Base-by-base conservation (phyloP, 495 filamentous ascomycete genomes). In the Lasiosphaeria hispida region DNA sequence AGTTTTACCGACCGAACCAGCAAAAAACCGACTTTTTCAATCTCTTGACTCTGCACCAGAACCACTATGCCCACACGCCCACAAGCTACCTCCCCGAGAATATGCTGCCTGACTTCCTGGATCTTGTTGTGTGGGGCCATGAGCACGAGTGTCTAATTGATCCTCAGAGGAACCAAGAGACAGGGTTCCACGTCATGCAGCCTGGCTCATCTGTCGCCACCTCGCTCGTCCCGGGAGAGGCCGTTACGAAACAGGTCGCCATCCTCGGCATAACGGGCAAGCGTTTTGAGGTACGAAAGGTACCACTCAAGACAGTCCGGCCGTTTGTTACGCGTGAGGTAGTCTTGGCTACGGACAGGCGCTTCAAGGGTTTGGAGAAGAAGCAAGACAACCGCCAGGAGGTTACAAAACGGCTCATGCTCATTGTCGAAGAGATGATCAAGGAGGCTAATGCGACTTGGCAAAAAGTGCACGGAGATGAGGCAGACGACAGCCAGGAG, bases 1-100 rank as follows among this genome's bases (percentile, higher is more conserved):
- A 87, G 66, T 97, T 97, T 77, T 96, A 88, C 68, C 85, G 87
- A 53, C 94, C 94, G 0, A 81, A 81, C 49, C 84, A 87, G 18
- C 91, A 97, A 60, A 88, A 89, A 66, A 74, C 82, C 23, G 92
- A 97, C 64, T 99, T 93, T 90, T 99, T 96, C 80, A 97, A 97
- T 69, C 66, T 99, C 58, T 90, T 97, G 76, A 86, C 88, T 54
- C 89, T 99, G 3, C 94, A 99, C 72, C 94, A 99, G 67, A 99
- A 99, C 69, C 94, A 96, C 66, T 84, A 93, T 63, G 88, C 92
- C 1, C 87, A 97, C 66, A 96, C 88, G 2, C 84, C 91, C 38
- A 97, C 91, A 2, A 84, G 88, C 15, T 97, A 96, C 66, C 79
- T 99, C 0, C 91, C 95, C 2, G 95, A 99, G 67, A 91, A 91